phyloP scores from a whole-genome alignment of 2,329 filamentous ascomycete genomes.

The Aspergillus pseudoterreus region DNA sequence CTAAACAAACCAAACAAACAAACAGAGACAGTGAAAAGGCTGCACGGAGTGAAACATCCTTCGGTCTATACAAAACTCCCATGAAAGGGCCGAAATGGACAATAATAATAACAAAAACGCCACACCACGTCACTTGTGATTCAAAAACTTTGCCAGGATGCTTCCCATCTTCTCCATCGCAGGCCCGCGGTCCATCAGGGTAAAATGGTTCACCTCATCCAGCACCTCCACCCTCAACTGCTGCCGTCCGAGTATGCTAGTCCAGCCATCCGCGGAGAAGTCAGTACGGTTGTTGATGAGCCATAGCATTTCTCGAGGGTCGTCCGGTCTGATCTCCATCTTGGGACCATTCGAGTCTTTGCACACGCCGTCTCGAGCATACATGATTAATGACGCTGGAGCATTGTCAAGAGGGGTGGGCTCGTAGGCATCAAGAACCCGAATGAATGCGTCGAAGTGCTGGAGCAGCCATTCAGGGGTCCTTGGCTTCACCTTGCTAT shows the following conservation, averaged over 20 bases:
- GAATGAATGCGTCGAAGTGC: constrained; percentile 50
- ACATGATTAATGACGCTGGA: constrained; percentile 43
- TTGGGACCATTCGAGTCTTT: constrained; percentile 37
- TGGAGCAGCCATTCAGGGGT: constrained; percentile 49
- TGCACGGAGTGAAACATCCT: too few species aligned
- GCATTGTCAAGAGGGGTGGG: constrained; percentile 33
- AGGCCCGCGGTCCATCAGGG: constrained; percentile 8
- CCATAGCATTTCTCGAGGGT: constrained; percentile 49
- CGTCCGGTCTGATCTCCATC: constrained; percentile 29
- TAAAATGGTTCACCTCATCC: constrained; percentile 34
- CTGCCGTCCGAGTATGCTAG: constrained; percentile 39
- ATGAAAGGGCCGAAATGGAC: too few species aligned
- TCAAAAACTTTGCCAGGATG: background rate
- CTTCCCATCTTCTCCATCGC: background rate
- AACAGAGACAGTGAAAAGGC: too few species aligned
- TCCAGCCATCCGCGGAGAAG: constrained; percentile 48
- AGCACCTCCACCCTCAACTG: constrained; percentile 33
- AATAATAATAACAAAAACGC: too few species aligned
- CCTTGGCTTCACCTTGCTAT: constrained; percentile 35
- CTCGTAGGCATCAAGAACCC: constrained; percentile 45
- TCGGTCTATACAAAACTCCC: too few species aligned
- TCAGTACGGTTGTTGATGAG: constrained; percentile 47
- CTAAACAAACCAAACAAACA: too few species aligned
- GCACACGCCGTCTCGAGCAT: constrained; percentile 49
- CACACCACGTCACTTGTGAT: background rate